Evolutionary conservation across 441 rosid species (phyloP).

Genomic region (Geranium incanum): DNA sequence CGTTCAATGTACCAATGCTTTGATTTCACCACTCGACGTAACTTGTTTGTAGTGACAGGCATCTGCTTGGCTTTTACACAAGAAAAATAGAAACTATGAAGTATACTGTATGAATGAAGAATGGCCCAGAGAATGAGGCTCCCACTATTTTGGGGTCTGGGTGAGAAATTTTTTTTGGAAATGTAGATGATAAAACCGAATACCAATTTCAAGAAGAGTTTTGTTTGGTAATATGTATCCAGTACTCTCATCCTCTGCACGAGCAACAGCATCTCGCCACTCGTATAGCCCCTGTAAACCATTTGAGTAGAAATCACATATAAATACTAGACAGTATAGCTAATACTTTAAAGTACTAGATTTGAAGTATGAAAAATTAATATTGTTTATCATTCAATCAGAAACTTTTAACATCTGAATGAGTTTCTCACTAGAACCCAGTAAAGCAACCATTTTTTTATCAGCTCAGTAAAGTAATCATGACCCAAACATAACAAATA

Average conservation of each 20-base stretch:
- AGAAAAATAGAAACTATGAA: slow-evolving; percentile 16
- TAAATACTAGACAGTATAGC: neutral
- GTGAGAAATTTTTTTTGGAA: neutral
- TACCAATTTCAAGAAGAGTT: slow-evolving; percentile 76
- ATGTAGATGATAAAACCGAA: neutral
- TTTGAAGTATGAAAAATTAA: neutral
- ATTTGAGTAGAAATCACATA: slow-evolving; percentile 4
- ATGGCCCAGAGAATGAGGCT: neutral
- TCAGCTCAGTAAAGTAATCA: neutral
- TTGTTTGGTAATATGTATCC: slow-evolving; percentile 82
- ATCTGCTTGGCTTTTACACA: slow-evolving; percentile 64
- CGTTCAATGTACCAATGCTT: slow-evolving; percentile 64
- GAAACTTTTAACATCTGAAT: neutral
- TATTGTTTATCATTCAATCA: neutral
- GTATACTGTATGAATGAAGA: neutral
- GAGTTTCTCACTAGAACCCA: neutral
- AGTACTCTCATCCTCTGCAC: slow-evolving; percentile 84
- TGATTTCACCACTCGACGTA: slow-evolving; percentile 50
- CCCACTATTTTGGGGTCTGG: neutral
- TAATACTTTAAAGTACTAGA: neutral
- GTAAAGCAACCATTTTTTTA: neutral
- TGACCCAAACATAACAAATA: neutral
- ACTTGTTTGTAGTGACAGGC: slow-evolving; percentile 55
- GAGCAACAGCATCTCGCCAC: slow-evolving; percentile 85
- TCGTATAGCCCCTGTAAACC: slow-evolving; percentile 62